Evolutionary conservation across 371 early-diverging fungal genomes (phyloP).

Genomic region (Enterocytospora artemiae): DNA sequence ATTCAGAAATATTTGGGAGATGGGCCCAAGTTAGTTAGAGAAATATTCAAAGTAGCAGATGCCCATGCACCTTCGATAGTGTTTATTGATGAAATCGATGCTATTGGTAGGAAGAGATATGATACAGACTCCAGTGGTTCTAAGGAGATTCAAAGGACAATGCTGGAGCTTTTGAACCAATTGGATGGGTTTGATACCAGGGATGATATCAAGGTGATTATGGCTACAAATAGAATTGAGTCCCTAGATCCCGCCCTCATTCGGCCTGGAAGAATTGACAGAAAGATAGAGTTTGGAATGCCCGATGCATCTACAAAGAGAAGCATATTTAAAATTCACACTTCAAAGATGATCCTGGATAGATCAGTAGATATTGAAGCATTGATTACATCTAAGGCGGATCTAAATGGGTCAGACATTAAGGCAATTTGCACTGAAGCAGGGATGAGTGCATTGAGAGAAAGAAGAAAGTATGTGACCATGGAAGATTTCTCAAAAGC

Average conservation of each 20-base stretch:
- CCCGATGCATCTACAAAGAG: slow-evolving; percentile 96
- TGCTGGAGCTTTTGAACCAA: slow-evolving; percentile 97
- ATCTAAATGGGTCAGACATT: slow-evolving; percentile 95
- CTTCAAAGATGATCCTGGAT: slow-evolving; percentile 86
- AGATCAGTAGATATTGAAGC: slow-evolving; percentile 92
- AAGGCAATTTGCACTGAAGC: slow-evolving; percentile 99
- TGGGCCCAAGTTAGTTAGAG: slow-evolving; percentile 95
- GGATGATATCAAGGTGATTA: slow-evolving; percentile 95
- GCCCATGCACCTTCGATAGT: slow-evolving; percentile 97
- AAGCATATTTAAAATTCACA: slow-evolving; percentile 94
- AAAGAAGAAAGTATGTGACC: slow-evolving; percentile 92
- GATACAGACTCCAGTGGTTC: slow-evolving; percentile 91
- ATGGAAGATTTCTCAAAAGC: slow-evolving; percentile 95
- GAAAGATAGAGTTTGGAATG: slow-evolving; percentile 98
- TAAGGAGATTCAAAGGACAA: slow-evolving; percentile 97
- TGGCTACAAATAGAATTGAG: slow-evolving; percentile 99
- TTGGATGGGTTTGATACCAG: slow-evolving; percentile 98
- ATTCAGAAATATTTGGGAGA: slow-evolving; percentile 99
- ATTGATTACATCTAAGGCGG: slow-evolving; percentile 94
- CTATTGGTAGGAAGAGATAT: slow-evolving; percentile 89
- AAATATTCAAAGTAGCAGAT: slow-evolving; percentile 94
- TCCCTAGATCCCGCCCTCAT: slow-evolving; percentile 95
- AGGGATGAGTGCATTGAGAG: slow-evolving; percentile 90
- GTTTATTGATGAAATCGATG: slow-evolving; percentile 99
- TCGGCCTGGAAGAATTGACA: slow-evolving; percentile 97